Percentiles rank a stretch among this genome's conserved stretches.
Conservation (phyloP, 441 rosid species). For the Corymbia calophylla region DNA sequence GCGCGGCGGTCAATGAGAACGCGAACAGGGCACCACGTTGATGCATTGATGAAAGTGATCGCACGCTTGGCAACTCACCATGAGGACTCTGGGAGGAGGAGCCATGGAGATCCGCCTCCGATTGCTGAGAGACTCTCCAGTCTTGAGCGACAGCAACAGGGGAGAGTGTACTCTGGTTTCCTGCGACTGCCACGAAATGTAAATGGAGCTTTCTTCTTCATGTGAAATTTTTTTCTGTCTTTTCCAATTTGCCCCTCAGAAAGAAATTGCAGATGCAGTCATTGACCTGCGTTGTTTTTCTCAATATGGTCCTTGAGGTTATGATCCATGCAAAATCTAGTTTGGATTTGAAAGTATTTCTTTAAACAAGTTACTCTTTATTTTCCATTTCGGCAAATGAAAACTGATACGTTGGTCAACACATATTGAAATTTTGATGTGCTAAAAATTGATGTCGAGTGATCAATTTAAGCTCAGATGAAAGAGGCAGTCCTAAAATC, state of each 20-base stretch:
- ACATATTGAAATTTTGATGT: not conserved
- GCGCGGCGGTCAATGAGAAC: not conserved
- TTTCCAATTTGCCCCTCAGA: not conserved
- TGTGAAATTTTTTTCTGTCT: not conserved
- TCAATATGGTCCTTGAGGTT: not conserved
- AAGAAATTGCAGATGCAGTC: not conserved
- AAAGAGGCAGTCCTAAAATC: not conserved
- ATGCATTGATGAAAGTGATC: not conserved
- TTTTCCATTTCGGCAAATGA: not conserved
- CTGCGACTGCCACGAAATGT: not conserved
- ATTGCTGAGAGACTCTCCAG: not conserved
- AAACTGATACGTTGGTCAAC: not conserved
- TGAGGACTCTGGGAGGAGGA: slow-evolving; percentile 49
- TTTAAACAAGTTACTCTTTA: not conserved
- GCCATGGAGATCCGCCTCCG: slow-evolving; percentile 12
- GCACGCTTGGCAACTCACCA: slow-evolving; percentile 24
- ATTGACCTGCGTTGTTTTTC: not conserved
- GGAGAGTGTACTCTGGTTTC: not conserved
- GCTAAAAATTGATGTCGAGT: not conserved
- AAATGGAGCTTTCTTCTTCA: not conserved
- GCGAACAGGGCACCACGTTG: not conserved
- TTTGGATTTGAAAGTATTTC: not conserved
- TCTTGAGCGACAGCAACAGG: not conserved
- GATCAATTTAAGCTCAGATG: not conserved
- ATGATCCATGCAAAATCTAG: not conserved